Base-by-base conservation (phyloP, 371 early-diverging fungal genomes). In the Mortierella sp. region DNA sequence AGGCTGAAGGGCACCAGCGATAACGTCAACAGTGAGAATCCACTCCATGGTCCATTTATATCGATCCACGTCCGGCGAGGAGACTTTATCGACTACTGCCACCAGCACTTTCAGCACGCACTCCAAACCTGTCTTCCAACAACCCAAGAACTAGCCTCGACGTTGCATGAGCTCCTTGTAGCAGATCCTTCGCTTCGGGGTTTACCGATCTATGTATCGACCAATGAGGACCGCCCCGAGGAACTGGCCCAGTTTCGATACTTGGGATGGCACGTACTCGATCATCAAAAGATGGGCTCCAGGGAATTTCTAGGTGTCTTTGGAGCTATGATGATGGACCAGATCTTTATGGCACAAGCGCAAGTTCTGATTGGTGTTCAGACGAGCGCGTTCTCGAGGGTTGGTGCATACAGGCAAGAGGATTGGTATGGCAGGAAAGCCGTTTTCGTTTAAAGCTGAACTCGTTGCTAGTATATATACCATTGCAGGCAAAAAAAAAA, bases 311-410 rank as follows among this genome's bases (percentile, higher is more conserved):
- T 72, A 2, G 72, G 72, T 1, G 37, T 32, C 6, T 72, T 72
- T 67, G 73, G 73, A 2, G 49, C 67, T 0, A 28, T 48, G 49
- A 59, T 72, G 51, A 43, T 72, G 53, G 73, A 72, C 21, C 73
- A 72, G 32, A 44, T 72, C 26, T 66, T 72, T 32, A 66, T 72
- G 67, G 58, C 67, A 4, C 46, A 58, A 12, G 67, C 67, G 1
- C 49, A 62, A 24, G 42, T 50, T 3, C 27, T 72, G 31, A 62
- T 72, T 19, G 73, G 73, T 0, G 67, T 72, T 9, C 62, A 50
- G 44, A 48, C 60, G 5, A 72, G 63, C 27, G 19, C 62, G 19
- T 54, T 59, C 27, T 66, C 66, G 1, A 51, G 55, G 14, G 41
- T 72, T 6, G 73, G 67, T 2, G 67, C 67, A 0, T 44, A 62